A percentile compares a stretch with the other conserved stretches of the same genome.
Evolutionary conservation across 1,139 yeast species (phyloP).

Genomic region (Meyerozyma smithsonii): DNA sequence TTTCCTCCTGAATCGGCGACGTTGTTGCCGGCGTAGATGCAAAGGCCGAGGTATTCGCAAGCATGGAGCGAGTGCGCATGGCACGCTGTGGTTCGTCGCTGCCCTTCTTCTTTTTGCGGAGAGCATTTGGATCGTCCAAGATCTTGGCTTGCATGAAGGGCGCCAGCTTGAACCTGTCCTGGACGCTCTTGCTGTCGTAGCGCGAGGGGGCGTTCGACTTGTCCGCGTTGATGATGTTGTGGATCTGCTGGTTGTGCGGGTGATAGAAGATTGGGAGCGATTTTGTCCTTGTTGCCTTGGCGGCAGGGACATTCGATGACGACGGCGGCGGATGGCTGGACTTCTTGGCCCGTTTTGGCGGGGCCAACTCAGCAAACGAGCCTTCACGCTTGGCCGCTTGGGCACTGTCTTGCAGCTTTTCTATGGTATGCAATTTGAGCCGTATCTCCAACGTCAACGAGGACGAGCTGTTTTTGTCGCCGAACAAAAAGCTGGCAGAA

Average conservation of each 20-base stretch:
- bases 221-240: conserved; percentile 41
- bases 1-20: conserved; percentile 3
- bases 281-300: conserved; percentile 62
- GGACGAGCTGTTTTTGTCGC: conserved; percentile 38
- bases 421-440: conserved; percentile 50
- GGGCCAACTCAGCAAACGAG: neutral
- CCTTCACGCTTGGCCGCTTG: conserved; percentile 3
- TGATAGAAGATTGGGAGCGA: conserved; percentile 55
- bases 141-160: conserved; percentile 41
- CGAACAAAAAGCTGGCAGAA: conserved; percentile 46
- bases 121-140: conserved; percentile 32
- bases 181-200: conserved; percentile 40
- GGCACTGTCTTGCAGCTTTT: conserved; percentile 7
- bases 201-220: conserved; percentile 34
- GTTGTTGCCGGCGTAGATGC: neutral
- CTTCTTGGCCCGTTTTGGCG: conserved; percentile 3
- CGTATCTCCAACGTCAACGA: conserved; percentile 64
- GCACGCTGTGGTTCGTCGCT: conserved; percentile 39
- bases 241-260: conserved; percentile 37
- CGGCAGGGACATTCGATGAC: conserved; percentile 26
- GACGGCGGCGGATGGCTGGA: conserved; percentile 5
- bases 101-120: conserved; percentile 29
- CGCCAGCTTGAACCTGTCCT: conserved; percentile 46
- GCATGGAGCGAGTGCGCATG: conserved; percentile 42
- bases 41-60: conserved; percentile 6